Evolutionary conservation across 371 early-diverging fungal genomes (phyloP).

Genomic region (Fennellomyces sp.): DNA sequence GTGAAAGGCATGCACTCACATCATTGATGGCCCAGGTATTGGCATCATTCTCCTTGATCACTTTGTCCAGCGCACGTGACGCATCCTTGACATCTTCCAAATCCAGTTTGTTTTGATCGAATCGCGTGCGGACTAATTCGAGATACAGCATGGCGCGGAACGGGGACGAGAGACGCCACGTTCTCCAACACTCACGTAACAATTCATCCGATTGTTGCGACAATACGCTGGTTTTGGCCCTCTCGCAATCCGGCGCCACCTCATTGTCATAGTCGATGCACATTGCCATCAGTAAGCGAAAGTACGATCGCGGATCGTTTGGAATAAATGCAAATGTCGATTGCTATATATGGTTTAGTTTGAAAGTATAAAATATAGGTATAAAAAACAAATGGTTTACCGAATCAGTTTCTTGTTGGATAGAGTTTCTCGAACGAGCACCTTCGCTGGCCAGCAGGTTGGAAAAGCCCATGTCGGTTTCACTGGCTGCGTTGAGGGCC

Average conservation of each 20-base stretch:
- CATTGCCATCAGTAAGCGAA: constrained; percentile 58
- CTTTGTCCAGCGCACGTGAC: constrained; percentile 46
- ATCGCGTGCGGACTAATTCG: constrained; percentile 61
- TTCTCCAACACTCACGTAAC: constrained; percentile 68
- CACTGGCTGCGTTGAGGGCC: constrained; percentile 27
- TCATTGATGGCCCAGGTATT: constrained; percentile 56
- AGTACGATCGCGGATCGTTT: constrained; percentile 58
- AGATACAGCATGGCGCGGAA: constrained; percentile 68
- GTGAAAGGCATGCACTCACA: constrained; percentile 27
- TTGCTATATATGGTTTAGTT: neutral
- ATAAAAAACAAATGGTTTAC: neutral
- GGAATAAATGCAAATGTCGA: constrained; percentile 57
- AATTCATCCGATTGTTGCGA: constrained; percentile 64
- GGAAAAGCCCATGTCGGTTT: constrained; percentile 41
- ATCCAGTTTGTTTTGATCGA: constrained; percentile 43
- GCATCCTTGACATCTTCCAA: constrained; percentile 58
- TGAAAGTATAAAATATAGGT: neutral
- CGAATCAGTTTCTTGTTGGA: neutral
- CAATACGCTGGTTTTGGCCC: constrained; percentile 52
- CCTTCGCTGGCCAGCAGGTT: constrained; percentile 30
- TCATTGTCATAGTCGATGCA: constrained; percentile 60
- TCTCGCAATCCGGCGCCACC: constrained; percentile 49
- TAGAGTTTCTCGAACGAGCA: constrained; percentile 7
- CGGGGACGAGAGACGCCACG: constrained; percentile 71
- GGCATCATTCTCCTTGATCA: constrained; percentile 49